phyloP scores from a whole-genome alignment of 2,329 filamentous ascomycete genomes.

The Magnaporthiopsis poae region DNA sequence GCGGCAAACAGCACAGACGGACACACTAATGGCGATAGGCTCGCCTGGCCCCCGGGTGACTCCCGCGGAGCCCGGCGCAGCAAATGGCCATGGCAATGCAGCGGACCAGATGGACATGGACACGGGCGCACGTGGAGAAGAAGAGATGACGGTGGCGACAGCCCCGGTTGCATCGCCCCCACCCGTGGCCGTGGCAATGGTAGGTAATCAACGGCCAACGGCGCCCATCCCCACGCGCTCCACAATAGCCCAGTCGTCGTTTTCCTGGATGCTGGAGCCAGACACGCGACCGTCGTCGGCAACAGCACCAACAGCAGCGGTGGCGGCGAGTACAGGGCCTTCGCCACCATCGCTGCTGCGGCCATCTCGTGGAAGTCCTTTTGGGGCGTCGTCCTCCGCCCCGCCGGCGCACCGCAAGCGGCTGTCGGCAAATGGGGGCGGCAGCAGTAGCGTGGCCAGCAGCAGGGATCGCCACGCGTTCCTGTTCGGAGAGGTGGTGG shows the following conservation, averaged over 20 bases:
- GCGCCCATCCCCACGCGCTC: constrained; percentile 51
- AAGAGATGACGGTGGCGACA: not conserved
- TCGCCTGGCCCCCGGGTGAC: constrained; percentile 9
- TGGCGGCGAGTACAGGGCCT: not conserved
- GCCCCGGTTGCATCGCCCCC: constrained; percentile 2
- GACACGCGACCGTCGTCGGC: constrained; percentile 22
- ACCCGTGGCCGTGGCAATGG: constrained; percentile 2
- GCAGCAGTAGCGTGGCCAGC: constrained; percentile 12
- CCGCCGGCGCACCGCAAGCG: constrained; percentile 13
- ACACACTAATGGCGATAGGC: not conserved
- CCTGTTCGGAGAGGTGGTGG: constrained; percentile 44
- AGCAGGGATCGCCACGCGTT: constrained; percentile 49
- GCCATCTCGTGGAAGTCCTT: constrained; percentile 1
- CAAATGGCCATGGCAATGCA: constrained; percentile 7
- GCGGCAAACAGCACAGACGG: not conserved
- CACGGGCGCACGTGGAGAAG: constrained; percentile 13
- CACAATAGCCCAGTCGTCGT: constrained; percentile 62
- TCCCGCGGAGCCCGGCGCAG: not conserved
- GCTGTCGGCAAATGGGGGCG: constrained; percentile 3
- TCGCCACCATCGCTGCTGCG: not conserved
- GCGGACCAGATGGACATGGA: constrained; percentile 13
- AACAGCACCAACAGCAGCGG: not conserved
- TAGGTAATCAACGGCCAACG: constrained; percentile 16
- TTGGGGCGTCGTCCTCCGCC: constrained; percentile 22
- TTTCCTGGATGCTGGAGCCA: constrained; percentile 68